Evolutionary conservation across 176 grass and related monocot genomes (phyloP).

Genomic region (Oryza meyeriana): DNA sequence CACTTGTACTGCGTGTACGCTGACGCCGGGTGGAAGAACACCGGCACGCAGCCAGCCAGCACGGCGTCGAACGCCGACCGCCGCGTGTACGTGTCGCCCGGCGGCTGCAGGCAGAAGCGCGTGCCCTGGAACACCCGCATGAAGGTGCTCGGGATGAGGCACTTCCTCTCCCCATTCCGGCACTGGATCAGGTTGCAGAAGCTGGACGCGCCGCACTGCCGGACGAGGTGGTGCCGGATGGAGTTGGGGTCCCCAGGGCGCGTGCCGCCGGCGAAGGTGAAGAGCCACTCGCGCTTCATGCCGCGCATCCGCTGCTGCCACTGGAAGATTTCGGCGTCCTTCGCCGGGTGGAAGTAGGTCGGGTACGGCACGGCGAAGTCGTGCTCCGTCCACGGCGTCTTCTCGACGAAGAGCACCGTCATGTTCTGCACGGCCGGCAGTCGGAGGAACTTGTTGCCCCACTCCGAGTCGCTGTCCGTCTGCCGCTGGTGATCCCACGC

Average conservation of each 20-base stretch:
- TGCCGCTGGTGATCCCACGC: slow-evolving; percentile 55
- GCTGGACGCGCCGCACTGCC: slow-evolving; percentile 49
- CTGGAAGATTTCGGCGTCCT: slow-evolving; percentile 44
- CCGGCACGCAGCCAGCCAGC: slow-evolving; percentile 71
- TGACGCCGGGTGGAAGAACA: slow-evolving; percentile 65
- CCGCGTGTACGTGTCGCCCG: slow-evolving; percentile 60
- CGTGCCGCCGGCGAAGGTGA: slow-evolving; percentile 66
- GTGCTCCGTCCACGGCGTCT: slow-evolving; percentile 44
- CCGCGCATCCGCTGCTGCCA: slow-evolving; percentile 64
- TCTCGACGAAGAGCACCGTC: slow-evolving; percentile 78
- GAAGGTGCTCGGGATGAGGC: slow-evolving; percentile 52
- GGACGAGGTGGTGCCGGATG: slow-evolving; percentile 66
- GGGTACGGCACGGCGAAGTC: slow-evolving; percentile 74
- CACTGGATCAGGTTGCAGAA: slow-evolving; percentile 62
- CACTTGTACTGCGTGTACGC: slow-evolving; percentile 67
- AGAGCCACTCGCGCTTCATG: slow-evolving; percentile 43
- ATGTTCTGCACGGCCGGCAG: slow-evolving; percentile 71
- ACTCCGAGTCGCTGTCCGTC: slow-evolving; percentile 47
- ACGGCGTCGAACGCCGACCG: slow-evolving; percentile 79
- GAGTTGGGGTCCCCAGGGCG: slow-evolving; percentile 44
- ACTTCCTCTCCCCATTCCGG: slow-evolving; percentile 31
- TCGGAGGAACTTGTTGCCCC: slow-evolving; percentile 74
- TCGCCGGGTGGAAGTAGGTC: slow-evolving; percentile 76
- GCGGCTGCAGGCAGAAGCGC: slow-evolving; percentile 77
- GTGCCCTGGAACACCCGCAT: slow-evolving; percentile 67